These are phyloP conservation scores for Spiraea crenata DNA, from an alignment of 331 rosid genomes.

Conservation along the genomic window DNA sequence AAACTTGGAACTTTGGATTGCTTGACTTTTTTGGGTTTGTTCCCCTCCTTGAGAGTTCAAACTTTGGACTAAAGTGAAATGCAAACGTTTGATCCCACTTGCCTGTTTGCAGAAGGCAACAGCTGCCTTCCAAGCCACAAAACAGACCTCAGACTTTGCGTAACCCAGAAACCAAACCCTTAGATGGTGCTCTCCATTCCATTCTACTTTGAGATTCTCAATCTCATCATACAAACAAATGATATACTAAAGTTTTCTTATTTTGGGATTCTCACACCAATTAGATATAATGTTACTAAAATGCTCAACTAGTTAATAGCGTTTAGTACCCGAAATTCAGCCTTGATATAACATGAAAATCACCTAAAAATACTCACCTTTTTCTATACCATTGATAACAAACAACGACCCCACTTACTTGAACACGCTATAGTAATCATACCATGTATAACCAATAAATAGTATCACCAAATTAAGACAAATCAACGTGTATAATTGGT, in stretches of 20 bases:
- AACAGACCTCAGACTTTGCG: conserved; percentile 24
- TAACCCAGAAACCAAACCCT: conserved; percentile 1
- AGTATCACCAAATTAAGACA: not conserved
- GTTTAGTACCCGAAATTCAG: not conserved
- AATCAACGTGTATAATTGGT: not conserved
- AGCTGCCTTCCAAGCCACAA: conserved; percentile 28
- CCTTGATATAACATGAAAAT: no score
- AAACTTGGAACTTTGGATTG: conserved; percentile 38
- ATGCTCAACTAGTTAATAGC: no score
- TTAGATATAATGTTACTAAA: not conserved
- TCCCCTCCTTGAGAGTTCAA: conserved; percentile 33
- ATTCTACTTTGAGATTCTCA: conserved; percentile 35
- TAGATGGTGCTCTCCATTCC: conserved; percentile 14
- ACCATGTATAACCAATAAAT: not conserved
- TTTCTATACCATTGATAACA: not conserved
- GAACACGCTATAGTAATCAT: no score
- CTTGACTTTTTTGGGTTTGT: conserved; percentile 30
- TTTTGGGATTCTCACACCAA: conserved; percentile 12
- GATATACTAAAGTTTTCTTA: not conserved
- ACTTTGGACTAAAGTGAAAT: conserved; percentile 14
- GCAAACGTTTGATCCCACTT: conserved; percentile 2
- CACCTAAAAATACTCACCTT: not conserved
- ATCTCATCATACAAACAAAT: conserved; percentile 5
- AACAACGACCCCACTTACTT: no score
- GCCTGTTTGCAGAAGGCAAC: conserved; percentile 12